Evolutionary conservation across 2,329 filamentous ascomycete genomes (phyloP), one percentile per base, ranked within the genome.

Genomic region (Penicillium concentricum): DNA sequence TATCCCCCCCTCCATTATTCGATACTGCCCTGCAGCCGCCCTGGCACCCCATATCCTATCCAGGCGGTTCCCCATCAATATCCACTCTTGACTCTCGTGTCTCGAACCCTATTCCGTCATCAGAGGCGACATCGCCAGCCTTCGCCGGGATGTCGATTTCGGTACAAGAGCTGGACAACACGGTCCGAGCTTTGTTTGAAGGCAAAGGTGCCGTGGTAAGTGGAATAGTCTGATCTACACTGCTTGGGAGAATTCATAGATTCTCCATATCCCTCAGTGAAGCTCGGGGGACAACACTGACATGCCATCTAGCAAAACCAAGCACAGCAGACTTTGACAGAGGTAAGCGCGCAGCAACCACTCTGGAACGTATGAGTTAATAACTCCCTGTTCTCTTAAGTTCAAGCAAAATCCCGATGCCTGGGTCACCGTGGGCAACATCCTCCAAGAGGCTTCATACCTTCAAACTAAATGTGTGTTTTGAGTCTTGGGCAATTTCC

Each of bases 351-450:
- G 34, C 43, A n/a, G 26, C 13, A 35, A 13, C 18, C 24, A 34
- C 39, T 47, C 32, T 42, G 9, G n/a, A 44, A 30, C 15, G 15
- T 50, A 43, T 28, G 37, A 32, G 5, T 38, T 55, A 26, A 55
- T 30, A 2, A 20, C 45, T 56, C 64, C n/a, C 5, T 37, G 26
- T 47, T 42, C 62, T 57, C 51, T 60, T 10, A 71, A 97, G 91
- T 99, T 99, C 84, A 97, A 97, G 78, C 94, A 97, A 81, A 96
- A 97, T 72, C 92, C 93, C 57, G 94, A 99, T 80, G 89, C 94
- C 58, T 99, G 94, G 94, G 85, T 97, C 65, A 86, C 97, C 74
- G 94, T 97, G 69, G 94, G 97, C 75, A 92, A 96, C 79, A 96
- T 99, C 71, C 85, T 99, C 61, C 89, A 93, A 77, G 90, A 96